phyloP scores from a whole-genome alignment of 139 green algal genomes.

The Micractinium sp. region DNA sequence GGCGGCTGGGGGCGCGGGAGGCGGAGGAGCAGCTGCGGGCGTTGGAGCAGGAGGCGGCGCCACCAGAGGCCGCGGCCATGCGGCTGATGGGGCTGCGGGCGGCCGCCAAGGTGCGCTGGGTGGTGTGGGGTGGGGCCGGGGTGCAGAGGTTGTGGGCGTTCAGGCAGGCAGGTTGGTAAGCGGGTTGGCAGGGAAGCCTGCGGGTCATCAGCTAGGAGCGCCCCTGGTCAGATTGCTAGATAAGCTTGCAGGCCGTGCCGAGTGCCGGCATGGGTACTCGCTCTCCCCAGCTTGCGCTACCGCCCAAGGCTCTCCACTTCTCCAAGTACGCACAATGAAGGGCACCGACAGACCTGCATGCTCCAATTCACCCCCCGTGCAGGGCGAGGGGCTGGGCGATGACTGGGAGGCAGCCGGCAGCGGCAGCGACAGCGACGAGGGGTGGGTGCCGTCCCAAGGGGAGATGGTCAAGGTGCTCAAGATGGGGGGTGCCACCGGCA shows the following conservation, averaged over 20 bases:
- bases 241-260: too few species aligned
- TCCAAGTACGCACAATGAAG: too few species aligned
- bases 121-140: background rate
- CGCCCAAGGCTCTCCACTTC: too few species aligned
- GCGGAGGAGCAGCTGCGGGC: constrained; percentile 28
- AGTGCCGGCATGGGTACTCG: too few species aligned
- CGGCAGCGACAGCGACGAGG: background rate
- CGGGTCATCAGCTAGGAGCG: too few species aligned
- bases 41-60: constrained; percentile 30
- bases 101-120: constrained; percentile 1
- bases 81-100: constrained; percentile 10
- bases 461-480: constrained; percentile 39
- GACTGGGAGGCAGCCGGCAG: background rate
- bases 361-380: too few species aligned
- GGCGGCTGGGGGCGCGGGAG: background rate
- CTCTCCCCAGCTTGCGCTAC: too few species aligned
- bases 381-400: background rate
- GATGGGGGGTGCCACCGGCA: constrained; percentile 46
- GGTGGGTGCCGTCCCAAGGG: constrained; percentile 36
- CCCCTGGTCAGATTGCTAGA: too few species aligned
- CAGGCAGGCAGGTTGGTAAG: too few species aligned
- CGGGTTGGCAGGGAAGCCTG: too few species aligned
- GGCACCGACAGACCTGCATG: too few species aligned
- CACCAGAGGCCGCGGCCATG: constrained; percentile 7
- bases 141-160: background rate